Base-by-base conservation (phyloP, 2,329 filamentous ascomycete species). In the Aspergillus persii region DNA sequence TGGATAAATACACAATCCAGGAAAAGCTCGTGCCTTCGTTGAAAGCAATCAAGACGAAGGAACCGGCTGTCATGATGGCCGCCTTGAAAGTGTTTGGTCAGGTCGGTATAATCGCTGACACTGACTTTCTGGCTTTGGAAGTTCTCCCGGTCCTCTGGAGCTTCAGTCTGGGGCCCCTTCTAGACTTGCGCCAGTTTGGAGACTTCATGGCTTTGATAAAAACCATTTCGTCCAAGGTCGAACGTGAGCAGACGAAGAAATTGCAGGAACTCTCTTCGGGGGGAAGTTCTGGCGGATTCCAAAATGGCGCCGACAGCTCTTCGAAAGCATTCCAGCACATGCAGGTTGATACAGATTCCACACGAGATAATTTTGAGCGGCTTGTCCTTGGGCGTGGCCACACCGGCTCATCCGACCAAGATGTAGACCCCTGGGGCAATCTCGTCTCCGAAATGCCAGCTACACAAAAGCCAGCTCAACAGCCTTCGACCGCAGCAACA, bases 1-100 rank as follows among this genome's bases (percentile, higher is more conserved):
- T 99, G 30, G 95, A 99, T 79, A 98, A 98, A 74, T 98, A 95
- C 71, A 98, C 95, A 0, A 94, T 99, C 79, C 95, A 99, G 74
- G 95, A 99, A 73, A 98, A 97, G 79, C 90, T 99, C 36, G 85
- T 98, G 0, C 95, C 95, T 0, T 79, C 98, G 4, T 83, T 99
- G 61, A 92, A 91, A 70, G 92, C 83, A 2, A 98, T 99, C 79
- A 98, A 96, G 77, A 99, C 95, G 0, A 98, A 96, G 72, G 95
- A 99, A 74, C 95, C 95, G 0, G 93, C 92, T 7, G 95, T 99
- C 8, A 98, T 98, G 91, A 90, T 98, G 81, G 93, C 94, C 5
- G 89, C 92, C 0, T 81, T 98, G 36, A 89, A 88, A 57, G 92
- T 97, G 1, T 87, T 98, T 64, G 86, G 85, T 53, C 89, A 96